These are phyloP conservation scores for Urtica urens DNA, from an alignment of 306 rosid genomes.

Conservation along the genomic window DNA sequence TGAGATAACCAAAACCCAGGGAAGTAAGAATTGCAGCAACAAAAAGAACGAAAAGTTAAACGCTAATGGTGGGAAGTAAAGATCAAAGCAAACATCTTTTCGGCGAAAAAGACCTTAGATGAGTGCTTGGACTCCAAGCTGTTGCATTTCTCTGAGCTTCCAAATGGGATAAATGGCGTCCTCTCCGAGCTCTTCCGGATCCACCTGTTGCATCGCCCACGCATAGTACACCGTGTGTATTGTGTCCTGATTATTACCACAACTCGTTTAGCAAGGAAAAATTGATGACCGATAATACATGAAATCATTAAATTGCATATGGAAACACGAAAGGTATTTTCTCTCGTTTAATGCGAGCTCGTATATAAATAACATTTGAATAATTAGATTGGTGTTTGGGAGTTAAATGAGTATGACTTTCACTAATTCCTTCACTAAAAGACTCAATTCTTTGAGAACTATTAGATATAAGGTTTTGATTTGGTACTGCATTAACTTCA, in stretches of 20 bases:
- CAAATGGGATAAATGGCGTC: conserved; percentile 61
- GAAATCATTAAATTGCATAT: background rate
- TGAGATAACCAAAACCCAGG: conserved; percentile 20
- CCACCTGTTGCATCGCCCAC: conserved; percentile 89
- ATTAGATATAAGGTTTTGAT: too few relatives aligned
- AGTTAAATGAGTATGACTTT: too few relatives aligned
- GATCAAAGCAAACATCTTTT: conserved; percentile 20
- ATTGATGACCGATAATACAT: background rate
- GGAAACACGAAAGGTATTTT: too few relatives aligned
- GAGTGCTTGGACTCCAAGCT: conserved; percentile 64
- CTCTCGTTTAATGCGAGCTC: too few relatives aligned
- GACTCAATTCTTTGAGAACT: too few relatives aligned
- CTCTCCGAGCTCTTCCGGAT: conserved; percentile 55
- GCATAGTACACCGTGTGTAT: conserved; percentile 64
- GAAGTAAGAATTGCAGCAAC: conserved; percentile 1
- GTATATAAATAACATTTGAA: too few relatives aligned
- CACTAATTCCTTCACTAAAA: too few relatives aligned
- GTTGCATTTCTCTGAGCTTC: conserved; percentile 81
- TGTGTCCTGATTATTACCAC: conserved; percentile 44
- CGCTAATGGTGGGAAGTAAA: background rate
- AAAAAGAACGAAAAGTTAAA: background rate
- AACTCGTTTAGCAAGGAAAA: background rate
- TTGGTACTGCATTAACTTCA: too few relatives aligned
- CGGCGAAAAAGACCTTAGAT: conserved; percentile 34
- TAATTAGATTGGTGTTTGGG: too few relatives aligned